A percentile compares a stretch with the other conserved stretches of the same genome.
These are phyloP conservation scores for Candida sp. DNA, from an alignment of 1,139 yeast species.

Conservation along the genomic window DNA sequence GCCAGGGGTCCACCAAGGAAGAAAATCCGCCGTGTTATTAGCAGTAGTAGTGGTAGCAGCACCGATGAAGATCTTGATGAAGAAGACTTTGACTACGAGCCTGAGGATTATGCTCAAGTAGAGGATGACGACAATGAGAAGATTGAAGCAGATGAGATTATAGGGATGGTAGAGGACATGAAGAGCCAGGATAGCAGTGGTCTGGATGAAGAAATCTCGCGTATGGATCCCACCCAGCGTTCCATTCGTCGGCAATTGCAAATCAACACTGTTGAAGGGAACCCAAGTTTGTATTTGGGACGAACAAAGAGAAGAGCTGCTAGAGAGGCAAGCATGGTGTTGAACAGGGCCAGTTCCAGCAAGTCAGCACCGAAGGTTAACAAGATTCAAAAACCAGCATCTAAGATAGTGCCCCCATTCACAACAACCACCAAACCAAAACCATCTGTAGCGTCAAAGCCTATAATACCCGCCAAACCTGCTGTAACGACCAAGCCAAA, in stretches of 20 bases:
- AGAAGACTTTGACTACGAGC: conserved; percentile 1
- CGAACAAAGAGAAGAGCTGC: conserved; percentile 13
- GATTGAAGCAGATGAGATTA: background rate
- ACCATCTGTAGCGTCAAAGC: no score
- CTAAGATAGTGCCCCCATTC: background rate
- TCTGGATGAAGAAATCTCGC: background rate
- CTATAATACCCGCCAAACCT: no score
- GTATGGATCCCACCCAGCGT: background rate
- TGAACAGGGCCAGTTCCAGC: background rate
- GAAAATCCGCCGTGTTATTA: no score
- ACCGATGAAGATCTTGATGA: background rate
- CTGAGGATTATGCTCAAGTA: background rate
- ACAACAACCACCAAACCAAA: background rate
- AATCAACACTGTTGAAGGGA: conserved; percentile 16
- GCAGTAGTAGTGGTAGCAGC: background rate
- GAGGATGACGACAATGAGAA: conserved; percentile 1
- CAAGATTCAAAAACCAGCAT: conserved; percentile 14
- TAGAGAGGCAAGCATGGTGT: conserved; percentile 3
- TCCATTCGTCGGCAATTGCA: conserved; percentile 2
- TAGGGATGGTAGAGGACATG: background rate
- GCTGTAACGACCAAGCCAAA: no score
- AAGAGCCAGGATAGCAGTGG: background rate
- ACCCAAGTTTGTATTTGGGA: conserved; percentile 8
- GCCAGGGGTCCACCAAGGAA: background rate
- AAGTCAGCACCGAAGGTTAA: background rate